phyloP scores from a whole-genome alignment of 2,329 filamentous ascomycete genomes.

The Xylariales sp. region DNA sequence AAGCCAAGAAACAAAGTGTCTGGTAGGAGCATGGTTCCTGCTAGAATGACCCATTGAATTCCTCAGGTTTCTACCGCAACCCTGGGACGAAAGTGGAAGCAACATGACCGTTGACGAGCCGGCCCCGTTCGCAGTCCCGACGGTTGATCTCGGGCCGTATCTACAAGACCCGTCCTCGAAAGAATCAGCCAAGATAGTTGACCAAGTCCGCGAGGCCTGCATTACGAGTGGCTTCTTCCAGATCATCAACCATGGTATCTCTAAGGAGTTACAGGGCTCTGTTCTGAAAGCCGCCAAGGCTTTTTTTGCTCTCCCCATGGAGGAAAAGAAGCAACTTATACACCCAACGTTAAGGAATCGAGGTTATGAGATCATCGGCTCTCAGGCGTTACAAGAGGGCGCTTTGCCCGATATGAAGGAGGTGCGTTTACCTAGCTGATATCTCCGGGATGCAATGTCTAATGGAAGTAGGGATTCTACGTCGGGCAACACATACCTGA shows the following conservation, averaged over 20 bases:
- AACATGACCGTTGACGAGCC: conserved; percentile 12
- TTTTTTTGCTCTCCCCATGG: conserved; percentile 44
- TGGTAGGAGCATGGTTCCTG: no score
- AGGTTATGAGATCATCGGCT: conserved; percentile 44
- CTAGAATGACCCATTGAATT: no score
- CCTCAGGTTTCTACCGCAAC: no score
- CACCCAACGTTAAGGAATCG: conserved; percentile 35
- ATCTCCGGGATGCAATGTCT: not conserved
- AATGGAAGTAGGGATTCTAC: conserved; percentile 15
- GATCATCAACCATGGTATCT: conserved; percentile 42
- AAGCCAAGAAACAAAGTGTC: no score
- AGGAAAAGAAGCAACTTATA: conserved; percentile 38
- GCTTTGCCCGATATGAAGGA: conserved; percentile 44
- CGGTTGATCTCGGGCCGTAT: conserved; percentile 29
- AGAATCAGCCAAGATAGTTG: conserved; percentile 22
- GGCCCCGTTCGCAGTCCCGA: conserved; percentile 23
- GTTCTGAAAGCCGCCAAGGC: conserved; percentile 36
- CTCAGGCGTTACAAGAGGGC: conserved; percentile 39
- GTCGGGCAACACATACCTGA: conserved; percentile 17
- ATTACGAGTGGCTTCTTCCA: conserved; percentile 49
- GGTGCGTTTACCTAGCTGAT: conserved; percentile 14
- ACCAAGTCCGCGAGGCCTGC: conserved; percentile 26
- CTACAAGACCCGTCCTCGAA: conserved; percentile 23
- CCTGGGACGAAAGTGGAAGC: no score
- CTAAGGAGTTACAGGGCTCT: conserved; percentile 31